Conservation (phyloP, 106 monocot species). For the Triglochin maritima region DNA sequence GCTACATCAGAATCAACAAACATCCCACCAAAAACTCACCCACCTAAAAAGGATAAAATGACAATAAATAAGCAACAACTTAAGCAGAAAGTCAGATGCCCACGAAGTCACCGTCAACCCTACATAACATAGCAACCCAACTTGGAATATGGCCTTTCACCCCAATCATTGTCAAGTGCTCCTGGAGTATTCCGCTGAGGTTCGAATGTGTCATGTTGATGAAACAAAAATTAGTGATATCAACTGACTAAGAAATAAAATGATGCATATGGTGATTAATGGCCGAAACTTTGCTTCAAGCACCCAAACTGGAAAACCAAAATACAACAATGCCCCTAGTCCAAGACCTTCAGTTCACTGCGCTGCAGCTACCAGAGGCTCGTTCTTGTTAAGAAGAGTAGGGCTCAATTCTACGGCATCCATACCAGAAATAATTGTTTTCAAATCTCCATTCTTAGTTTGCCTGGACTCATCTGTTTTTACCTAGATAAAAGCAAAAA, state of each 20-base stretch:
- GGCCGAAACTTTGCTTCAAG: not conserved
- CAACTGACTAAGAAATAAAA: not conserved
- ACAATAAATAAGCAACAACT: no score
- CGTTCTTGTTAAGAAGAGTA: not conserved
- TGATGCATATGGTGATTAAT: not conserved
- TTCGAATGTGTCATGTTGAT: not conserved
- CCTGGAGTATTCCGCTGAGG: not conserved
- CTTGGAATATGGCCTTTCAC: not conserved
- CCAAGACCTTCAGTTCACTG: not conserved
- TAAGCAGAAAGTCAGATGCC: no score
- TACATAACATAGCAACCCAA: not conserved
- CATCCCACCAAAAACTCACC: no score
- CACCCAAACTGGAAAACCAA: not conserved
- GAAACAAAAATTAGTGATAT: not conserved
- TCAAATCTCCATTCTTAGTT: slow-evolving; percentile 9
- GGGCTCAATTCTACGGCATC: slow-evolving; percentile 7
- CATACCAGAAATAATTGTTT: slow-evolving; percentile 9
- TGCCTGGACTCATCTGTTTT: slow-evolving; percentile 17
- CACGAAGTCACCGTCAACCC: no score
- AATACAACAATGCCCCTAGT: not conserved
- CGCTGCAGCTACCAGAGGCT: not conserved
- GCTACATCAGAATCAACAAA: no score
- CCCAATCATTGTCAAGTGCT: not conserved
- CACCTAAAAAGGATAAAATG: no score
- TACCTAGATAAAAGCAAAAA: slow-evolving; percentile 14